Base-by-base conservation (phyloP, 768 basidiomycete genomes). In the Suillus occidentalis region DNA sequence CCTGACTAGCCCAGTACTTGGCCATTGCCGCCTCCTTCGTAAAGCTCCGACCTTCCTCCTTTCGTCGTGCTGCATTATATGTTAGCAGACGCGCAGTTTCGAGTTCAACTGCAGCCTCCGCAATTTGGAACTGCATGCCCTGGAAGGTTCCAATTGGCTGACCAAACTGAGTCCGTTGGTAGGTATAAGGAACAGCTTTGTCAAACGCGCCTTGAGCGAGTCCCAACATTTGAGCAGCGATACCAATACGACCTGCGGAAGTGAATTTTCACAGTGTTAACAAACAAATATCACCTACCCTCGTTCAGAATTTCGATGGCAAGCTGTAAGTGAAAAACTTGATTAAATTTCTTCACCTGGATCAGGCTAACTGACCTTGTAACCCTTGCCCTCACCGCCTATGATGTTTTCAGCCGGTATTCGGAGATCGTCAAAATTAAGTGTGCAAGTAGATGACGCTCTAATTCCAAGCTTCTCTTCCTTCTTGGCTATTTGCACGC, bases 161-260 rank as follows among this genome's bases (percentile, higher is more conserved):
- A 4, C 95, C 95, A 73, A 99, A 99, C 77, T 99, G 97, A 70
- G 86, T 87, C 61, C 97, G 91, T 75, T 95, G 86, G 78, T 93
- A 97, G 1, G 97, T 94, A 77, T 97, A 97, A 0, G 92, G 89
- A n/a, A 99, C 93, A 2, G 92, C 85, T 74, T 96, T 94, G 79
- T 96, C 89, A 74, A 99, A 99, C 2, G 95, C 96, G 28, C 97
- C 97, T 73, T 98, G 95, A 2, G 97, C 97, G 37, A 99, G 88
- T 18, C 97, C 97, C 62, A 99, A 84, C 97, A 99, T 98, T 78
- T 99, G 97, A 0, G 94, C 97, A 20, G 97, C 97, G 67, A 99
- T 99, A 39, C 97, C 97, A 70, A 98, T 97, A 65, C 97, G 93
- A 63, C 92, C 88, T 87, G 55, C 20, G 28, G 39, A 25, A 59